Base-by-base conservation (phyloP, 768 basidiomycete genomes). In the Rhizopogon rudus region DNA sequence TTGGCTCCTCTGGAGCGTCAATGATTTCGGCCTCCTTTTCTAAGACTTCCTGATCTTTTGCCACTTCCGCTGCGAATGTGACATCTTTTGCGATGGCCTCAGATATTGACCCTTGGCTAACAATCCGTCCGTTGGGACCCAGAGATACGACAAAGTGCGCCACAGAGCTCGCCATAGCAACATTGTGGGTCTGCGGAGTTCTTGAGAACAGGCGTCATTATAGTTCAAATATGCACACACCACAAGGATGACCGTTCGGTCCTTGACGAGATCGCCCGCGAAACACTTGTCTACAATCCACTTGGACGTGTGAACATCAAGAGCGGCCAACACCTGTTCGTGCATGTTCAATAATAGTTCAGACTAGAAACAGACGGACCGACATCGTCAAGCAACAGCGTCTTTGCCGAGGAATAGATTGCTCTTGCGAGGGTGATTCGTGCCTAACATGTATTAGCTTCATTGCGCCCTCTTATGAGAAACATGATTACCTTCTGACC, bases 331-430 rank as follows among this genome's bases (percentile, higher is more conserved):
- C 41, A 77, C 58, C 62, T 63, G 14, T 39, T 37, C 35, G 55
- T 39, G n/a, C 22, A 3, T 41, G 10, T n/a, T 35, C 31, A 29
- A 7, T 37, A 10, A 37, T 44, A 25, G 14, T 31, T 40, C 44
- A 49, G 10, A 33, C 8, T 20, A 37, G 22, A 60, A 8, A 35
- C 12, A 12, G 14, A 29, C 14, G n/a, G n/a, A 53, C 56, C 51
- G 39, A 89, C 81, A 62, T 91, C 89, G 61, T 93, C 90, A 41
- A 91, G 69, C 10, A 93, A 67, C 6, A 93, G 63, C 16, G 84
- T 81, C 25, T 81, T 66, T 0, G 88, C 83, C n/a, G 68, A 68
- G 2, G 80, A 81, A 64, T 86, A 86, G 1, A 84, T 69, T 0
- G 83, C 82, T 6, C 83, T 72, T 3, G 84, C 84, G 20, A 83